Evolutionary conservation across 2,329 filamentous ascomycete genomes (phyloP).

Genomic region (Apiospora marii): DNA sequence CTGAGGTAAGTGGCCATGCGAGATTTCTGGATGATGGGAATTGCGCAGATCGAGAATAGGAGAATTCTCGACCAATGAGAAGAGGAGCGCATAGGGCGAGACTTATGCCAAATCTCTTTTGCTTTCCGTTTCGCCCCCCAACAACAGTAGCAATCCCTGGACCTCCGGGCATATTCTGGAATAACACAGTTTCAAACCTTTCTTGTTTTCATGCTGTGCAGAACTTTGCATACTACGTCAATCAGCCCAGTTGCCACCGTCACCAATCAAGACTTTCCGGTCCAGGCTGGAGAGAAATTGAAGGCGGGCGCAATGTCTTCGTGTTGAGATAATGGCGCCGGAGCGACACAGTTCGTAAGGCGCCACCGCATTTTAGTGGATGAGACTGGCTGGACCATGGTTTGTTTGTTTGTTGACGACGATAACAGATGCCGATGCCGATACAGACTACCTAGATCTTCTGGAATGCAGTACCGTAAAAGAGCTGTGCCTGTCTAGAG

Average conservation of each 20-base stretch:
- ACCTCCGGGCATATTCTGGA: neutral
- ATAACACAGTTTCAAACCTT: slow-evolving; percentile 12
- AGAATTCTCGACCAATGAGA: neutral
- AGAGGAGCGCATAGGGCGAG: slow-evolving; percentile 1
- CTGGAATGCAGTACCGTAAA: neutral
- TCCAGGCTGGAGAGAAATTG: neutral
- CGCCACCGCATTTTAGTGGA: slow-evolving; percentile 14
- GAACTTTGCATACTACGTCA: neutral
- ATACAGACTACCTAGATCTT: neutral
- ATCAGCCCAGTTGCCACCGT: slow-evolving; percentile 1
- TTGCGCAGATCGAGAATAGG: neutral
- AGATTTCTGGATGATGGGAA: neutral
- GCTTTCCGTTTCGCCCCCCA: neutral
- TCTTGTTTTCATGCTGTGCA: neutral
- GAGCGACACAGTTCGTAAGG: neutral
- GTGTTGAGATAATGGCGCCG: slow-evolving; percentile 8
- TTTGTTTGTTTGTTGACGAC: slow-evolving; percentile 11
- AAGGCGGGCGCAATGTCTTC: slow-evolving; percentile 2
- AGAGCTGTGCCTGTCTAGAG: neutral
- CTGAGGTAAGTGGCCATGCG: neutral
- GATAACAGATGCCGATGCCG: slow-evolving; percentile 1
- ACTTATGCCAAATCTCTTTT: slow-evolving; percentile 1
- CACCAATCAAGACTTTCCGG: neutral
- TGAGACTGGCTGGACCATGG: neutral
- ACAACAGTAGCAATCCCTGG: neutral